Base-by-base conservation (phyloP, 148 eudicot species). In the Silene uniflora region DNA sequence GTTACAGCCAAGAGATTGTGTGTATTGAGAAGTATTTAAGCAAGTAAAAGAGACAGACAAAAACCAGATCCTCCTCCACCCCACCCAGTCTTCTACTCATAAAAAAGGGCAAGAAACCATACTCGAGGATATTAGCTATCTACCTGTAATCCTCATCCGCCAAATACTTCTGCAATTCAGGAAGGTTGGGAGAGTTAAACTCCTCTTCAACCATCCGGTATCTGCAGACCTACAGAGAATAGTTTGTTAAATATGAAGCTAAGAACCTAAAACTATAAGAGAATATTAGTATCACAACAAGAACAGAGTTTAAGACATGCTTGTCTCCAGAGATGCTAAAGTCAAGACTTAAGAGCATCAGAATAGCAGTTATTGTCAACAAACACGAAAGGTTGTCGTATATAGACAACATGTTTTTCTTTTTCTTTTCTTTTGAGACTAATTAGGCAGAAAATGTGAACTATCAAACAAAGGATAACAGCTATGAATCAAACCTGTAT, bases 81-180 rank as follows among this genome's bases (percentile, higher is more conserved):
- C 18, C 25, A 11, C 42, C 47, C 17, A 49, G 55, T 11, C 55
- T 49, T 39, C 49, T 44, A 63, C 49, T 74, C 7, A 66, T 27
- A 77, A 9, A 19, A 52, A 29, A 59, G 5, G 47, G 16, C 23
- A 56, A 59, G 46, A 32, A 70, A 72, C 49, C 25, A 52, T 6
- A 52, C 44, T 24, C 8, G 32, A 60, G n/a, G 58, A 76, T 16
- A 68, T 61, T 61, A 77, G 39, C 24, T 19, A 62, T 27, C 16
- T 81, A 90, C 98, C 97, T 88, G 84, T 77, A 92, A 35, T 94
- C 98, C 83, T 94, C 98, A 76, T 94, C 97, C 21, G 87, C 87
- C 62, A 94, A 72, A 85, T 85, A 92, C 82, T 92, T 94, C 62
- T 94, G 98, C 79, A 94, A 78, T 82, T 90, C 92, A 44, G 89